These are phyloP conservation scores for Colletotrichum musae DNA, from an alignment of 2,329 filamentous ascomycete species.

Conservation along the genomic window DNA sequence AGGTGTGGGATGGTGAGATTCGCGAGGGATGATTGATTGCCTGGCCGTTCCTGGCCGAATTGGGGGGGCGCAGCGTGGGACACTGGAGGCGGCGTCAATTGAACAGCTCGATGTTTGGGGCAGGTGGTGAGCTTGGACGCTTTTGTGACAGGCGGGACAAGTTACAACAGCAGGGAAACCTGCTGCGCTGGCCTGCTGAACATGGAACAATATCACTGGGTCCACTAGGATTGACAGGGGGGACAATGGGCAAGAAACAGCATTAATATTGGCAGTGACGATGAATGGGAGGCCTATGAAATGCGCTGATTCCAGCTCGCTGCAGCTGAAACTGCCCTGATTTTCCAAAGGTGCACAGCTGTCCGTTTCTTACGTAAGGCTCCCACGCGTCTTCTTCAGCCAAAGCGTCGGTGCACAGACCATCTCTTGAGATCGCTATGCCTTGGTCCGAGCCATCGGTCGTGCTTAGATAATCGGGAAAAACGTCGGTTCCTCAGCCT, in stretches of 20 bases:
- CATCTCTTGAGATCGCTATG: not conserved
- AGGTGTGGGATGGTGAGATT: slow-evolving; percentile 32
- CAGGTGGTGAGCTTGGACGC: slow-evolving; percentile 38
- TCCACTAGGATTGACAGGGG: slow-evolving; percentile 7
- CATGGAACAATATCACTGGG: slow-evolving; percentile 34
- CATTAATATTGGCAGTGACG: slow-evolving; percentile 2
- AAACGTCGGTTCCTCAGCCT: no score
- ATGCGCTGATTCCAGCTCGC: slow-evolving; percentile 10
- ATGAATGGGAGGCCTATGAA: not conserved
- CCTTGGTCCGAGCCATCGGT: not conserved
- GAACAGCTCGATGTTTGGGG: slow-evolving; percentile 19
- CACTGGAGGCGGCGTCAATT: slow-evolving; percentile 18
- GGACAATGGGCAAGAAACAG: not conserved
- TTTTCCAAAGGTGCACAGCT: slow-evolving; percentile 9
- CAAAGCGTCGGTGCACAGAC: slow-evolving; percentile 8
- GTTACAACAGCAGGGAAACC: not conserved
- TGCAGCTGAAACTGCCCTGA: slow-evolving; percentile 5
- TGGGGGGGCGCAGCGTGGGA: slow-evolving; percentile 5
- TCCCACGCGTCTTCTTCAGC: no score
- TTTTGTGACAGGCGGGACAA: slow-evolving; percentile 22
- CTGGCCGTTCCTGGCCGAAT: slow-evolving; percentile 19
- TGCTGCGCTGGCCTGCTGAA: slow-evolving; percentile 7
- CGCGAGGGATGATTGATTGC: slow-evolving; percentile 31
- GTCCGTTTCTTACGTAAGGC: slow-evolving; percentile 17
- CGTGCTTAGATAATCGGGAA: no score